Conservation (phyloP, 1,284 basidiomycete genomes). For the Trichosporon coremiiforme region DNA sequence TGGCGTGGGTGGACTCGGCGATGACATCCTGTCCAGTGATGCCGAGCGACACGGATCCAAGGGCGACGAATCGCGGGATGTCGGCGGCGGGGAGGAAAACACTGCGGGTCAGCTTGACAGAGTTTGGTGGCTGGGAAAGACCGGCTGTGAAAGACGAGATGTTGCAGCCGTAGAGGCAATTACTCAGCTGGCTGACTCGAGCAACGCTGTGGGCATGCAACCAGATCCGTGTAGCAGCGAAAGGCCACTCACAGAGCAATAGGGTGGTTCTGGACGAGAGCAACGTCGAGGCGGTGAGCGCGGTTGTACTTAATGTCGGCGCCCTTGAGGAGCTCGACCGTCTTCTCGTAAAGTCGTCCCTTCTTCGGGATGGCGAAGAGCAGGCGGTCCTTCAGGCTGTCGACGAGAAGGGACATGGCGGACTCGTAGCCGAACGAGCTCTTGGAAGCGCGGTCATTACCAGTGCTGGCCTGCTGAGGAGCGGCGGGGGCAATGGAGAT, state of each 20-base stretch:
- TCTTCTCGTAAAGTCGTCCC: constrained; percentile 93
- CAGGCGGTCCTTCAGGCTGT: constrained; percentile 68
- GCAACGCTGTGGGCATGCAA: too few species aligned
- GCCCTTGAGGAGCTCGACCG: constrained; percentile 78
- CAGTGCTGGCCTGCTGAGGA: constrained; percentile 19
- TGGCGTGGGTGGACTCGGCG: constrained; percentile 79
- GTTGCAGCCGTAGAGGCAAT: neutral
- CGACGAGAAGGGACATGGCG: constrained; percentile 59
- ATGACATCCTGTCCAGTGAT: constrained; percentile 92
- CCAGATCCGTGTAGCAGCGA: neutral
- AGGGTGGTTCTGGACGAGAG: constrained; percentile 85
- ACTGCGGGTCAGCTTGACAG: constrained; percentile 57
- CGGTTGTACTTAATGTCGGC: constrained; percentile 96
- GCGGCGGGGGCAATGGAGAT: constrained; percentile 25
- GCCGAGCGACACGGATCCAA: constrained; percentile 75
- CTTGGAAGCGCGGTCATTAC: constrained; percentile 36
- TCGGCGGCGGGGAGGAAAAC: constrained; percentile 97
- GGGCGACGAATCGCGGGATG: constrained; percentile 97
- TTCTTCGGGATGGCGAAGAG: constrained; percentile 98
- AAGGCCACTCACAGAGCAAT: constrained; percentile 74
- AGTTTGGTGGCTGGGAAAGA: neutral
- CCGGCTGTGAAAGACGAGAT: neutral
- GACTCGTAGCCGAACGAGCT: constrained; percentile 51
- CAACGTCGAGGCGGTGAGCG: constrained; percentile 86
- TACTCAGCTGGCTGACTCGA: constrained; percentile 9